These are phyloP conservation scores for Gnomoniopsis sp. DNA, from an alignment of 2,329 filamentous ascomycete genomes.

Conservation along the genomic window DNA sequence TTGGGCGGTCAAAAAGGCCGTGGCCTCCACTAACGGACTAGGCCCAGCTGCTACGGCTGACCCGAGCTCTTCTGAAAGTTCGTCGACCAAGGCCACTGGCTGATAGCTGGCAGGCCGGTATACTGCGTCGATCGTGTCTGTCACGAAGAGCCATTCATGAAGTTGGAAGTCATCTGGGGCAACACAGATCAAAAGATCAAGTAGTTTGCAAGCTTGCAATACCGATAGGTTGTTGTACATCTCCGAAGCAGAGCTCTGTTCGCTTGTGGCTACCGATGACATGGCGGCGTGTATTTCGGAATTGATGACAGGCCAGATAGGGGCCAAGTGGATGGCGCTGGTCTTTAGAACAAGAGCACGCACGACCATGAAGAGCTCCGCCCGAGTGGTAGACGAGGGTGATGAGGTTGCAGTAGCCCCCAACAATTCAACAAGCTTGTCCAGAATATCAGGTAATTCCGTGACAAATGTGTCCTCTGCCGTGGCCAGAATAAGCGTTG, in stretches of 20 bases:
- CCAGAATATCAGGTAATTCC: conserved; percentile 70
- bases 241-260: conserved; percentile 61
- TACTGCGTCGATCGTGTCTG: conserved; percentile 93
- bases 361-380: conserved; percentile 86
- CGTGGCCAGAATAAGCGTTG: conserved; percentile 74
- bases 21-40: conserved; percentile 32
- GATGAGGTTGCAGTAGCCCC: conserved; percentile 82
- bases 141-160: conserved; percentile 97
- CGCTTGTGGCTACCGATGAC: conserved; percentile 67
- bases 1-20: conserved; percentile 32
- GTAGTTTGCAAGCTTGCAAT: conserved; percentile 88
- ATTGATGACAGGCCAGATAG: conserved; percentile 88
- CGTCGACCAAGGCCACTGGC: conserved; percentile 76
- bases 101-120: conserved; percentile 71
- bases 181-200: conserved; percentile 82
- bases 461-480: conserved; percentile 75
- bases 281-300: conserved; percentile 79
- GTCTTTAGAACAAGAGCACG: conserved; percentile 78
- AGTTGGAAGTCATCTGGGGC: conserved; percentile 95
- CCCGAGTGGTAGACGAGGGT: conserved; percentile 82
- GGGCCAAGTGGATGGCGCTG: conserved; percentile 73
- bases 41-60: conserved; percentile 32
- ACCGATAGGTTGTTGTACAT: conserved; percentile 74
- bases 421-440: conserved; percentile 84
- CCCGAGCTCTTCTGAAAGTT: conserved; percentile 74